Evolutionary conservation across 1,284 basidiomycete species (phyloP).

Genomic region (Moesziomyces sp.): DNA sequence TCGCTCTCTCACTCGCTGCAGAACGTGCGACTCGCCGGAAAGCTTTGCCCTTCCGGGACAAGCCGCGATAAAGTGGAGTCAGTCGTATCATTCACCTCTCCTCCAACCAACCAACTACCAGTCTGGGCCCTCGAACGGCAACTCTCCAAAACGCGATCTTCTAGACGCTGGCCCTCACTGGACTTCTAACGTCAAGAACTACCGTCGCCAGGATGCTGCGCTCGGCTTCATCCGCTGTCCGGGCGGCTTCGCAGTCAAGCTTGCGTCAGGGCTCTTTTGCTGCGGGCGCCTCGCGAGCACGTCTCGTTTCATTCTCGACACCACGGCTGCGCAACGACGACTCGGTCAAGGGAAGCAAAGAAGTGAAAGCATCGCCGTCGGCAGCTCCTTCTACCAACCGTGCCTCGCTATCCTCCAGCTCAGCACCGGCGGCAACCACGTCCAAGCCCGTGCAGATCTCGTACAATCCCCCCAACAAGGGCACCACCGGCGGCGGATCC

Average conservation of each 20-base stretch:
- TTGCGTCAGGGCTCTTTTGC: not conserved
- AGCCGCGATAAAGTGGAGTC: too few species aligned
- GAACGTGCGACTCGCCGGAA: not conserved
- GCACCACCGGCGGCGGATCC: constrained; percentile 24
- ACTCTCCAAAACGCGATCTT: too few species aligned
- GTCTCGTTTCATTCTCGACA: constrained; percentile 12
- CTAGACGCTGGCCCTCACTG: too few species aligned
- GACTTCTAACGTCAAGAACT: constrained; percentile 1
- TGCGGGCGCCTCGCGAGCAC: not conserved
- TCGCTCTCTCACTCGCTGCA: not conserved
- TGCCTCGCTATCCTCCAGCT: not conserved
- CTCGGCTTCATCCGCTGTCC: constrained; percentile 13
- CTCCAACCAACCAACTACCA: too few species aligned
- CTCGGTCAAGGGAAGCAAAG: not conserved
- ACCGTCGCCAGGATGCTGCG: constrained; percentile 27
- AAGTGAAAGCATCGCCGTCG: not conserved
- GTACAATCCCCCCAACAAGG: constrained; percentile 39
- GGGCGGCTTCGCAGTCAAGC: constrained; percentile 8
- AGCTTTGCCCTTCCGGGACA: too few species aligned
- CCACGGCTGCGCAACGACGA: constrained; percentile 23
- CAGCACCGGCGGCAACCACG: constrained; percentile 6
- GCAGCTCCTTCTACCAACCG: constrained; percentile 6
- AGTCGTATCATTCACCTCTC: too few species aligned
- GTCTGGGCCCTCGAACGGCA: too few species aligned
- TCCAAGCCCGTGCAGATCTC: constrained; percentile 42